These are phyloP conservation scores for Posidonia australis DNA, from an alignment of 106 monocot species.

Conservation along the genomic window DNA sequence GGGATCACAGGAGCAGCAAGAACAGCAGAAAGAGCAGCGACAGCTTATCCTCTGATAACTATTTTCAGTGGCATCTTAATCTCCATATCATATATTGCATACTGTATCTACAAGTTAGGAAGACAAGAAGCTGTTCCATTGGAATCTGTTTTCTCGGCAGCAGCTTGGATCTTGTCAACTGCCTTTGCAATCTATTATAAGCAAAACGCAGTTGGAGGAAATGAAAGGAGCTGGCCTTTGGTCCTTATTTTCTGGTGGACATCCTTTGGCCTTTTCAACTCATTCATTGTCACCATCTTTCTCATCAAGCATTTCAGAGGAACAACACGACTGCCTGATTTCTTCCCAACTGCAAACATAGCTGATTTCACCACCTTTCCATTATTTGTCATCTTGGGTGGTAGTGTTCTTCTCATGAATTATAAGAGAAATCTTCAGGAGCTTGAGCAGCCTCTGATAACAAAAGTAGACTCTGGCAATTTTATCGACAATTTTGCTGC, in stretches of 20 bases:
- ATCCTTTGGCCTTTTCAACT: constrained; percentile 20
- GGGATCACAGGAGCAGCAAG: neutral
- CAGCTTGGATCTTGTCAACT: constrained; percentile 31
- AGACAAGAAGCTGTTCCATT: constrained; percentile 7
- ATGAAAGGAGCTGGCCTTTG: constrained; percentile 29
- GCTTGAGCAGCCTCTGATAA: constrained; percentile 31
- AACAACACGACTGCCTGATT: constrained; percentile 1
- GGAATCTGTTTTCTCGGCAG: constrained; percentile 2
- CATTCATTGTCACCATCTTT: constrained; percentile 8
- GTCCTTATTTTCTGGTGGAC: constrained; percentile 49
- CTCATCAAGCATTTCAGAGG: constrained; percentile 3
- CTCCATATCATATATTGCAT: constrained; percentile 25
- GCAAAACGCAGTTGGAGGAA: constrained; percentile 7
- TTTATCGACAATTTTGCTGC: constrained; percentile 9
- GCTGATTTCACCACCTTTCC: constrained; percentile 25
- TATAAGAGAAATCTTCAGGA: neutral
- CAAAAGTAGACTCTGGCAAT: neutral
- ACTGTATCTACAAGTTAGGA: constrained; percentile 16
- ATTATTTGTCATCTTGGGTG: constrained; percentile 16
- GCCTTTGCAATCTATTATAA: constrained; percentile 22
- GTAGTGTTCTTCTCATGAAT: constrained; percentile 4
- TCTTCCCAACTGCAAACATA: constrained; percentile 6
- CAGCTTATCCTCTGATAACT: neutral
- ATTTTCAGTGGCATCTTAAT: constrained; percentile 12
- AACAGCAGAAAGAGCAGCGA: neutral